These are phyloP conservation scores for Pythium pectinolyticum DNA, from an alignment of 352 stramenopile species.

Conservation along the genomic window DNA sequence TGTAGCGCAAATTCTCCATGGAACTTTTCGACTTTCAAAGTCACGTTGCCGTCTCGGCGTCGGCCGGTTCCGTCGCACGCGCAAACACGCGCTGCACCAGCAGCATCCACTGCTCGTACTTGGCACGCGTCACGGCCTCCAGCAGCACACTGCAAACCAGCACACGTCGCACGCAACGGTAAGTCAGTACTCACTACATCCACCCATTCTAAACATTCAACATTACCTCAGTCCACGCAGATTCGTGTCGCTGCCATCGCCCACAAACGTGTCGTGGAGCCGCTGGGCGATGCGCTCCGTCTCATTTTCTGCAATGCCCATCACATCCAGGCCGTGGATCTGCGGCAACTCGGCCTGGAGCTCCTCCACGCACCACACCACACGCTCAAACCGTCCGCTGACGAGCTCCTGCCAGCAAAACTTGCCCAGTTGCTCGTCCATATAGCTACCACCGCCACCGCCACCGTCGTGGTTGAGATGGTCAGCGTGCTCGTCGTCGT, in stretches of 20 bases:
- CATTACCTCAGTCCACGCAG: constrained; percentile 13
- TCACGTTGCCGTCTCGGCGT: no score
- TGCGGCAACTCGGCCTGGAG: constrained; percentile 62
- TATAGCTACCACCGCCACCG: no score
- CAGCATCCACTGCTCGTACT: constrained; percentile 27
- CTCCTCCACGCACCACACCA: constrained; percentile 62
- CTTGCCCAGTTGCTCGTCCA: constrained; percentile 63
- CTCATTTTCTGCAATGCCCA: constrained; percentile 12
- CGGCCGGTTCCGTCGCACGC: no score
- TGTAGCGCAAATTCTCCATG: no score
- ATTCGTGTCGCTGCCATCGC: constrained; percentile 4
- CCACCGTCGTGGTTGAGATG: no score
- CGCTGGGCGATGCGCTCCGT: constrained; percentile 11
- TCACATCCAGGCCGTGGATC: constrained; percentile 6
- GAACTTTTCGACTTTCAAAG: no score
- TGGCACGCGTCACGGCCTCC: constrained; percentile 23
- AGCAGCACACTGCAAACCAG: constrained; percentile 19
- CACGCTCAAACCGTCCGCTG: constrained; percentile 61
- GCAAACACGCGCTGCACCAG: constrained; percentile 17
- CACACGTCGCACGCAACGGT: no score
- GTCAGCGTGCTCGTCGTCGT: constrained; percentile 12
- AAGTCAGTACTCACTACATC: background rate
- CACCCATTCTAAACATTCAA: background rate
- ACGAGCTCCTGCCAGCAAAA: constrained; percentile 58
- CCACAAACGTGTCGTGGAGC: constrained; percentile 20